Evolutionary conservation across 2,329 filamentous ascomycete genomes (phyloP).

Genomic region (Chaetomiaceae sp.): DNA sequence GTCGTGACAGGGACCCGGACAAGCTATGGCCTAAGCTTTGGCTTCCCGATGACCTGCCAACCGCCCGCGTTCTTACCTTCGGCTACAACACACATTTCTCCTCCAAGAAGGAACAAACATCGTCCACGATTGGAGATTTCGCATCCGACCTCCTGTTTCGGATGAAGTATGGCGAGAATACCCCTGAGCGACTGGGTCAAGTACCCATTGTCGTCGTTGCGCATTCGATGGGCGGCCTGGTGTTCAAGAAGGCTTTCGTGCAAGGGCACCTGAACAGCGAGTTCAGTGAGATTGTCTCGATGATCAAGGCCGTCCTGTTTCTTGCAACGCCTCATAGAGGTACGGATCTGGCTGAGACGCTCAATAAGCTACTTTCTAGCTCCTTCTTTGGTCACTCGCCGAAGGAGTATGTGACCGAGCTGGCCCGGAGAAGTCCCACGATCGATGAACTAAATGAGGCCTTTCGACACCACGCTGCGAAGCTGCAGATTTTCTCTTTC

Average conservation of each 20-base stretch:
- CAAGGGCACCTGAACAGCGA: conserved; percentile 22
- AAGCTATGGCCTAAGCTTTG: conserved; percentile 36
- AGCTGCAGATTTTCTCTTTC: conserved; percentile 24
- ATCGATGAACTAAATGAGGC: conserved; percentile 27
- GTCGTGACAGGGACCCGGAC: conserved; percentile 23
- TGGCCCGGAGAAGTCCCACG: conserved; percentile 13
- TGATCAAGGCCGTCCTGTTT: conserved; percentile 25
- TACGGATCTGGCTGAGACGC: conserved; percentile 18
- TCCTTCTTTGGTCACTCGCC: conserved; percentile 15
- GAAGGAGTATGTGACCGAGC: conserved; percentile 23
- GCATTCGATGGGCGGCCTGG: conserved; percentile 22
- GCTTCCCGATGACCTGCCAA: conserved; percentile 26
- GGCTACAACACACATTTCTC: conserved; percentile 23
- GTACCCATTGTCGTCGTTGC: conserved; percentile 17
- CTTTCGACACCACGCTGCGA: conserved; percentile 23
- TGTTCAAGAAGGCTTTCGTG: conserved; percentile 17
- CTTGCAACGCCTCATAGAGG: conserved; percentile 27
- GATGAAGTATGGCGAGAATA: conserved; percentile 20
- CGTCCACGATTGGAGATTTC: conserved; percentile 21
- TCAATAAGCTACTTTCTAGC: conserved; percentile 18
- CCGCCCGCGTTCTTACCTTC: conserved; percentile 24
- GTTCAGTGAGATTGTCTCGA: conserved; percentile 20
- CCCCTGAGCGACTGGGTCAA: conserved; percentile 11
- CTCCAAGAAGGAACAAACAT: conserved; percentile 1
- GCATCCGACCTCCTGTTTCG: conserved; percentile 22